Evolutionary conservation across 129 eudicot species (phyloP).

Genomic region (Cynara cardunculus): DNA sequence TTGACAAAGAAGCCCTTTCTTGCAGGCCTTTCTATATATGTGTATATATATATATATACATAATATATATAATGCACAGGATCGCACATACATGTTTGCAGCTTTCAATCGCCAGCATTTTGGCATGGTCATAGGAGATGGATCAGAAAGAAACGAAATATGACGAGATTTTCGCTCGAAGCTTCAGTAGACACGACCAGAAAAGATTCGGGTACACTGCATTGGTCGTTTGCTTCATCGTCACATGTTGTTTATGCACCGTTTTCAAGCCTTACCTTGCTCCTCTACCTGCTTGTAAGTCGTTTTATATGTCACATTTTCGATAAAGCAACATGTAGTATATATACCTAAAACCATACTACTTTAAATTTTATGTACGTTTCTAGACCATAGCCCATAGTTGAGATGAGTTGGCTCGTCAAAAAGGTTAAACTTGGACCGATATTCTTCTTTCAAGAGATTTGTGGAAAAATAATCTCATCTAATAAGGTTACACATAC

Average conservation of each 20-base stretch:
- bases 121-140: neutral
- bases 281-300: slow-evolving; percentile 14
- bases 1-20: slow-evolving; percentile 11
- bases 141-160: slow-evolving; percentile 15
- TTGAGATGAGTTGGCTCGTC: neutral
- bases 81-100: neutral
- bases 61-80: neutral
- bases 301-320: neutral
- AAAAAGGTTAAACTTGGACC: neutral
- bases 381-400: neutral
- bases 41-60: neutral
- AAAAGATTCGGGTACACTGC: slow-evolving; percentile 40
- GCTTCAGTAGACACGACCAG: slow-evolving; percentile 50
- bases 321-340: neutral
- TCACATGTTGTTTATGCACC: slow-evolving; percentile 35
- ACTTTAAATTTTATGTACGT: neutral
- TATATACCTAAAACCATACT: neutral
- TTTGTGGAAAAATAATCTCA: neutral
- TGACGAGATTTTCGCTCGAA: slow-evolving; percentile 39
- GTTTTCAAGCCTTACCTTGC: slow-evolving; percentile 45
- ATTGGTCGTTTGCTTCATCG: slow-evolving; percentile 41
- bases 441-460: neutral
- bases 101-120: neutral
- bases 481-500: neutral
- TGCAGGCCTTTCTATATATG: slow-evolving; percentile 15